These are phyloP conservation scores for Recurvomyces mirabilis DNA, from an alignment of 495 filamentous ascomycete species.

Conservation along the genomic window DNA sequence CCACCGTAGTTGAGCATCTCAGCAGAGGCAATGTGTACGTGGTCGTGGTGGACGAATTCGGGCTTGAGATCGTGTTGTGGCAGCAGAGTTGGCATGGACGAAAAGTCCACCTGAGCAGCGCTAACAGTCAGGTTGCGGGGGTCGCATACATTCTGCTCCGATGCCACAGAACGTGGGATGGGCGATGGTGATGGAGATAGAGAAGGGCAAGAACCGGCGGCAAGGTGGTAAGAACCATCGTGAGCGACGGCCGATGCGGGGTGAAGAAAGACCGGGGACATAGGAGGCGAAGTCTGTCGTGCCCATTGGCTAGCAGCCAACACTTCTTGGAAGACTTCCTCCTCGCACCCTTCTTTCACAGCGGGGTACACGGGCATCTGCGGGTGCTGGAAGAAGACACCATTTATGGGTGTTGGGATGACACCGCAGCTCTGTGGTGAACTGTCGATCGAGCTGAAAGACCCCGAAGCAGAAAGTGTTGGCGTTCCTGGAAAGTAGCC, in stretches of 20 bases:
- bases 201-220: conserved; percentile 69
- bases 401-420: conserved; percentile 71
- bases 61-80: conserved; percentile 68
- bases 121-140: conserved; percentile 82
- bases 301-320: conserved; percentile 68
- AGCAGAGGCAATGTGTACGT: conserved; percentile 32
- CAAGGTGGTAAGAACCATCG: conserved; percentile 60
- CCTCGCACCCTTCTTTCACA: conserved; percentile 71
- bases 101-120: conserved; percentile 49
- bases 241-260: conserved; percentile 33
- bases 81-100: conserved; percentile 55
- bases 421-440: conserved; percentile 66
- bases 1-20: conserved; percentile 46
- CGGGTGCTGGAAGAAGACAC: conserved; percentile 63
- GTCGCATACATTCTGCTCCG: conserved; percentile 78
- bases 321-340: conserved; percentile 61
- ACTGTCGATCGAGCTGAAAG: conserved; percentile 66
- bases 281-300: conserved; percentile 64
- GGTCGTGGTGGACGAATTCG: conserved; percentile 35
- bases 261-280: conserved; percentile 57
- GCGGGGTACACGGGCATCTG: conserved; percentile 48
- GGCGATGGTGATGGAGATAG: conserved; percentile 74
- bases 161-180: conserved; percentile 56
- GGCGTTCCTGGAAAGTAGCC: conserved; percentile 81
- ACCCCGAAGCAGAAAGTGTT: conserved; percentile 67